These are phyloP conservation scores for Neurospora intermedia DNA, from an alignment of 495 filamentous ascomycete species.

Conservation along the genomic window DNA sequence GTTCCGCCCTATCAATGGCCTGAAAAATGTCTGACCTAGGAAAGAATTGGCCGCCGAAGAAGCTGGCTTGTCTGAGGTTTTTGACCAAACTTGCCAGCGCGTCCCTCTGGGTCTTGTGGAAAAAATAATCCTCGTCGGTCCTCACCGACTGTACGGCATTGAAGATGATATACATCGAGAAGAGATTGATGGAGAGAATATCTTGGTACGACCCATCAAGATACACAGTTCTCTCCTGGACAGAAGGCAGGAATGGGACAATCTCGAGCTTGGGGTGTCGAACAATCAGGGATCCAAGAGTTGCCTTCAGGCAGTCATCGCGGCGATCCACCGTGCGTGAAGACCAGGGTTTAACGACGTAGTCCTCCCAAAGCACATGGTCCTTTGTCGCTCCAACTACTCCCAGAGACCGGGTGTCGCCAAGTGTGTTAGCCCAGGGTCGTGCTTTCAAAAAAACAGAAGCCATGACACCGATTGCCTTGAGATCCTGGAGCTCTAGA, in stretches of 20 bases:
- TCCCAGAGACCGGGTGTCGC: slow-evolving; percentile 25
- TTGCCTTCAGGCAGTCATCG: slow-evolving; percentile 51
- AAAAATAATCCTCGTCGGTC: slow-evolving; percentile 77
- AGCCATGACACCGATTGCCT: slow-evolving; percentile 60
- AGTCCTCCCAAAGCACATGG: slow-evolving; percentile 48
- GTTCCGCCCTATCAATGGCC: slow-evolving; percentile 50
- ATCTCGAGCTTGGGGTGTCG: slow-evolving; percentile 67
- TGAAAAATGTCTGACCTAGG: slow-evolving; percentile 47
- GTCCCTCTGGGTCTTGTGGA: slow-evolving; percentile 59
- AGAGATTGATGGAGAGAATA: slow-evolving; percentile 72
- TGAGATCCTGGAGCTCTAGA: slow-evolving; percentile 61
- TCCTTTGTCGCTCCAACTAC: not conserved
- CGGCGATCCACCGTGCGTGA: slow-evolving; percentile 42
- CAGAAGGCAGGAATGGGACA: slow-evolving; percentile 49
- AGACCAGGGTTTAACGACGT: slow-evolving; percentile 57
- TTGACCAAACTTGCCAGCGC: slow-evolving; percentile 53
- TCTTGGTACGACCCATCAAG: slow-evolving; percentile 79
- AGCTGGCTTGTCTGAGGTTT: slow-evolving; percentile 79
- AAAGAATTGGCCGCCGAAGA: slow-evolving; percentile 76
- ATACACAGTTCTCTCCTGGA: slow-evolving; percentile 60
- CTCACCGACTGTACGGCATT: slow-evolving; percentile 89
- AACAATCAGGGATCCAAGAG: slow-evolving; percentile 68
- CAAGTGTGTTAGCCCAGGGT: slow-evolving; percentile 53
- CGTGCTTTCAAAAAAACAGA: slow-evolving; percentile 60
- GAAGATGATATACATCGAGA: slow-evolving; percentile 66